These are phyloP conservation scores for Annona squamosa DNA, from an alignment of 164 flowering plant species.

Conservation along the genomic window DNA sequence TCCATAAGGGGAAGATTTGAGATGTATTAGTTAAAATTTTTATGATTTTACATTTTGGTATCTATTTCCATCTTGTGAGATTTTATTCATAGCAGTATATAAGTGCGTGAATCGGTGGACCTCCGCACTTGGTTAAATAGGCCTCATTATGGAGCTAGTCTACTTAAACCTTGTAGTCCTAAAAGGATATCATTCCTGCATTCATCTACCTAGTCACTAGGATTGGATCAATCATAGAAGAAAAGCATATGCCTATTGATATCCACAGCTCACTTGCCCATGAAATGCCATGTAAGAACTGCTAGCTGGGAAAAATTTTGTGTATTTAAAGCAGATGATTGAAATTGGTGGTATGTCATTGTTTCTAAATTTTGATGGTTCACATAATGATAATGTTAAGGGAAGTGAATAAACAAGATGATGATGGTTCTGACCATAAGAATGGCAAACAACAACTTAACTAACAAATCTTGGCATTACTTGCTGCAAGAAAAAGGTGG, in stretches of 20 bases:
- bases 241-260: no score
- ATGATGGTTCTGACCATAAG: constrained; percentile 28
- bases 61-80: background rate
- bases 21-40: no score
- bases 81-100: background rate
- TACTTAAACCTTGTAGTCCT: background rate
- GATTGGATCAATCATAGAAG: no score
- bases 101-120: background rate
- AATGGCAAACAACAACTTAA: constrained; percentile 58
- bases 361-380: background rate
- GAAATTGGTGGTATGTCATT: background rate
- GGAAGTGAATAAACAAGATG: constrained; percentile 57
- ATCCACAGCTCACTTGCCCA: no score
- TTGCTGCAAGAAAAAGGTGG: constrained; percentile 54
- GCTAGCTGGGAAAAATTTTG: no score
- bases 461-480: constrained; percentile 62
- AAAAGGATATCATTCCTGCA: no score
- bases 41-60: background rate
- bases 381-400: constrained; percentile 12
- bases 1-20: no score
- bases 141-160: background rate
- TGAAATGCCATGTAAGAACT: no score
- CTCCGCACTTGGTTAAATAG: background rate
- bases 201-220: no score
- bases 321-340: no score